These are phyloP conservation scores for Tolypocladium tropicale DNA, from an alignment of 2,329 filamentous ascomycete species.

Conservation along the genomic window DNA sequence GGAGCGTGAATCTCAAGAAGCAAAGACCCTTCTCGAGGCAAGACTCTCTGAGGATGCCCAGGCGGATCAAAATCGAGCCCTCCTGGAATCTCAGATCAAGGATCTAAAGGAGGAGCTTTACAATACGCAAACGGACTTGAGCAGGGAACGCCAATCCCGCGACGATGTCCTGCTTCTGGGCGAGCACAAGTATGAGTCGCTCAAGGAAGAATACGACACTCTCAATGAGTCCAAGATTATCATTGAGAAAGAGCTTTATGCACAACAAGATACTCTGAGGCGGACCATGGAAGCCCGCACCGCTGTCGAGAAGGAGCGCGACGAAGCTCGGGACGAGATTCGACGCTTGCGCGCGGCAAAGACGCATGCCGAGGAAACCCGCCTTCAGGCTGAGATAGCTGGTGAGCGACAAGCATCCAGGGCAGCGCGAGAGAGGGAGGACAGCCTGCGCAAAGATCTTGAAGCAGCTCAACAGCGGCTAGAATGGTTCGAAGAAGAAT, in stretches of 20 bases:
- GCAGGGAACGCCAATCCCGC: constrained; percentile 81
- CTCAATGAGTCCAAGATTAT: constrained; percentile 93
- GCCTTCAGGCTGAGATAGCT: constrained; percentile 68
- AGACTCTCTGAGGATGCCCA: constrained; percentile 85
- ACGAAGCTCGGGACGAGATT: constrained; percentile 80
- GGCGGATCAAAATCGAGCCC: constrained; percentile 66
- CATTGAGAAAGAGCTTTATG: constrained; percentile 95
- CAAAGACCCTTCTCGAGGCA: constrained; percentile 75
- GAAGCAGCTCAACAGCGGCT: constrained; percentile 68
- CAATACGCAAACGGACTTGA: constrained; percentile 77
- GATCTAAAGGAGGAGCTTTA: constrained; percentile 81
- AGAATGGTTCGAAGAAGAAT: constrained; percentile 71
- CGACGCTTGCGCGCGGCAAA: constrained; percentile 75
- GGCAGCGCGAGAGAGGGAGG: constrained; percentile 70
- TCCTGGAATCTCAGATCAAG: constrained; percentile 79
- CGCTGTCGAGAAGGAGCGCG: constrained; percentile 75
- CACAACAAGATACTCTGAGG: constrained; percentile 83
- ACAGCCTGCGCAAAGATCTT: constrained; percentile 67
- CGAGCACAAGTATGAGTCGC: constrained; percentile 73
- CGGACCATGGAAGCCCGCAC: constrained; percentile 74
- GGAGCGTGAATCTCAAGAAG: constrained; percentile 80
- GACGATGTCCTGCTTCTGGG: constrained; percentile 87
- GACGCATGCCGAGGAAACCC: constrained; percentile 74
- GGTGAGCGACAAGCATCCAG: constrained; percentile 72
- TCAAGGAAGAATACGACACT: constrained; percentile 76